Base-by-base conservation (phyloP, 768 basidiomycete genomes). In the Suillus luteus region DNA sequence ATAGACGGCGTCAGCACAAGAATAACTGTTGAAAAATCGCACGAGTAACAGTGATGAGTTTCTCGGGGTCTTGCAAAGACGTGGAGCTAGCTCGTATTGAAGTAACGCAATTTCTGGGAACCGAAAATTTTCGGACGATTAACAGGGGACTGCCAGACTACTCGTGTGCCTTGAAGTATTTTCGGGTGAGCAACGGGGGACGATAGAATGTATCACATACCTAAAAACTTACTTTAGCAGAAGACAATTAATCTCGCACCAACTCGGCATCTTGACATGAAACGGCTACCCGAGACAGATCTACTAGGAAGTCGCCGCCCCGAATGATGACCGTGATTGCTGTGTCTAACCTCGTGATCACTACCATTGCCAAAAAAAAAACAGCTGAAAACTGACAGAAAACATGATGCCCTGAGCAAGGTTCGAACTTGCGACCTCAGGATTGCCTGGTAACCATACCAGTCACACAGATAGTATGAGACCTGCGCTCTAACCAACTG, bases 371-470 rank as follows among this genome's bases (percentile, higher is more conserved):
- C n/a, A n/a, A n/a, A 31, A 51, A 31, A 19, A 6, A 5, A 2
- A 4, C 14, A 43, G 8, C n/a, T 11, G 9, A 4, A 3, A 19
- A 12, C n/a, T 9, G n/a, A 54, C 17, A 3, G 33, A 35, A 35
- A 55, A n/a, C 10, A 61, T 31, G 58, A 3, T 84, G 83, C 82
- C 77, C 82, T 76, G 77, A 81, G 80, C 78, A 81, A 83, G 83
- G 79, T 72, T 84, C 83, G 83, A 84, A 84, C 83, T 83, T 81
- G 80, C 81, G 83, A 83, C 82, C 81, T 84, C 81, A 80, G 81
- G 83, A 83, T 83, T 81, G 49, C 78, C 69, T 67, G 68, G 27
- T 3, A 0, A 10, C 0, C 1, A n/a, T 22, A 67, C 70, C 66
- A 66, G 68, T 79, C 79, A 77, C 66, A 79, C 74, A 58, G 10